phyloP scores from a whole-genome alignment of 495 filamentous ascomycete species.

The Aspergillus carlsbadensis region DNA sequence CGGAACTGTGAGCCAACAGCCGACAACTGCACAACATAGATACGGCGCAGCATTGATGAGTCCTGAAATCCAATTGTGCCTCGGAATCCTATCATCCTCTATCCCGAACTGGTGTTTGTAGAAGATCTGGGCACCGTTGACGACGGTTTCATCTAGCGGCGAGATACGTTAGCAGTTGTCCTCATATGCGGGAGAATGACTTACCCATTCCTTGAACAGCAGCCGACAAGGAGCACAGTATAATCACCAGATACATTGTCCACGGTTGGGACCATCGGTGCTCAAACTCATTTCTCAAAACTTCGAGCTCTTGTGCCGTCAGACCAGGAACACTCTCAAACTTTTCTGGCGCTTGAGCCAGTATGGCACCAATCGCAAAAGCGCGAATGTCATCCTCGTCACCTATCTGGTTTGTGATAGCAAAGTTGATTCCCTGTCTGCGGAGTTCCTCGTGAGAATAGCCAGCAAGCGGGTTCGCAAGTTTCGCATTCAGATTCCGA shows the following conservation, averaged over 20 bases:
- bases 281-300: conserved; percentile 60
- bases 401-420: conserved; percentile 59
- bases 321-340: conserved; percentile 56
- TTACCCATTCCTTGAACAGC: conserved; percentile 71
- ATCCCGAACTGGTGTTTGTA: conserved; percentile 71
- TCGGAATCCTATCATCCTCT: conserved; percentile 30
- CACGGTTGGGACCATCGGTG: conserved; percentile 73
- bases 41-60: conserved; percentile 66
- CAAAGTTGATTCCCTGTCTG: conserved; percentile 65
- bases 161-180: conserved; percentile 23
- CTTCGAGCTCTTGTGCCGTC: conserved; percentile 54
- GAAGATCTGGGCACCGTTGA: conserved; percentile 77
- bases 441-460: conserved; percentile 58
- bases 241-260: conserved; percentile 67
- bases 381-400: conserved; percentile 61
- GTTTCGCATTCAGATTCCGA: conserved; percentile 55
- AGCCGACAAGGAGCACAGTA: conserved; percentile 61
- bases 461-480: conserved; percentile 72
- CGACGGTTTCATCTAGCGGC: conserved; percentile 70
- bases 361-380: conserved; percentile 70
- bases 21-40: conserved; percentile 71
- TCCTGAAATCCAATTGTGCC: conserved; percentile 63
- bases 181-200: conserved; percentile 5
- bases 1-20: conserved; percentile 82
- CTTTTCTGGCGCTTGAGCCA: conserved; percentile 58